These are phyloP conservation scores for Metarhizium anisopliae DNA, from an alignment of 2,329 filamentous ascomycete genomes.

Conservation along the genomic window DNA sequence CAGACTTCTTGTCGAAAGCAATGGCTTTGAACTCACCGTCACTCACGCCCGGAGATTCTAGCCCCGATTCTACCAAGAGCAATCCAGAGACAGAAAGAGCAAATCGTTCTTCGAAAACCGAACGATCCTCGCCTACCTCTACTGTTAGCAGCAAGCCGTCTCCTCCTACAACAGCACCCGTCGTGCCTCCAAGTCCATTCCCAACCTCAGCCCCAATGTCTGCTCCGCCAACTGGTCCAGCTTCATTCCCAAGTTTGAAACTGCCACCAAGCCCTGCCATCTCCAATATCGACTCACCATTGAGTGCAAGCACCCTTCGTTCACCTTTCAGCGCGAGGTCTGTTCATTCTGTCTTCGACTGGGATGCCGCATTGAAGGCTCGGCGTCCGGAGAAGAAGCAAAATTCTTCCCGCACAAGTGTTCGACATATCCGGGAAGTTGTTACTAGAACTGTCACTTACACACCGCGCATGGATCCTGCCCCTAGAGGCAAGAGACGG, in stretches of 20 bases:
- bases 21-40: conserved; percentile 68
- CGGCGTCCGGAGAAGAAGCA: conserved; percentile 53
- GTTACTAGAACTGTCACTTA: conserved; percentile 93
- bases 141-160: conserved; percentile 22
- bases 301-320: conserved; percentile 49
- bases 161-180: conserved; percentile 27
- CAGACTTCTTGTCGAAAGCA: conserved; percentile 76
- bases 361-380: conserved; percentile 63
- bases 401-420: conserved; percentile 49
- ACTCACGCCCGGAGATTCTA: conserved; percentile 38
- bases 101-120: conserved; percentile 49
- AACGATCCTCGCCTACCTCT: conserved; percentile 37
- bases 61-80: conserved; percentile 41
- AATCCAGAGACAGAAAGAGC: conserved; percentile 47
- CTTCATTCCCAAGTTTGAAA: conserved; percentile 58
- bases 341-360: conserved; percentile 65
- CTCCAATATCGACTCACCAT: conserved; percentile 59
- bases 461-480: conserved; percentile 76
- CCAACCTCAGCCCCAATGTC: conserved; percentile 45
- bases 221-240: conserved; percentile 49
- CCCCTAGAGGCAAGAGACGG: conserved; percentile 86
- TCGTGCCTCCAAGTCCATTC: conserved; percentile 41
- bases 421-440: conserved; percentile 73
- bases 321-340: conserved; percentile 68
- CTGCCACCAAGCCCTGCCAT: conserved; percentile 69